Evolutionary conservation across 176 grass and related monocot species (phyloP).

Genomic region (Tuctoria greenei): DNA sequence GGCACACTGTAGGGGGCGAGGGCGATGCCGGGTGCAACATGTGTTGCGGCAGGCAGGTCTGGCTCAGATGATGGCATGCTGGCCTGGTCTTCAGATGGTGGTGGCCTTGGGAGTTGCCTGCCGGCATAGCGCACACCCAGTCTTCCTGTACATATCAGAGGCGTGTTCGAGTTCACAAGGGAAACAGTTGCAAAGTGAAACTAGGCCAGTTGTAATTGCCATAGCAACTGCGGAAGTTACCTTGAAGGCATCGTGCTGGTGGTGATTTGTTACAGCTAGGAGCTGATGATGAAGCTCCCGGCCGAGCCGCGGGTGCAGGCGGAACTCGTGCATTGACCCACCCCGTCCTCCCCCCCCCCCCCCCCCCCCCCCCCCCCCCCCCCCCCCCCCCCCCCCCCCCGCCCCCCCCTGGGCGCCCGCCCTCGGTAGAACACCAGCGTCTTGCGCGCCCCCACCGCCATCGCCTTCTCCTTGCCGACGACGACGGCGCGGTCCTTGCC

Average conservation of each 20-base stretch:
- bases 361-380: no score
- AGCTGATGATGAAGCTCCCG: background rate
- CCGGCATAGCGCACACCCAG: conserved; percentile 73
- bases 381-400: no score
- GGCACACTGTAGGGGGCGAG: conserved; percentile 16
- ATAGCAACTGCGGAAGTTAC: no score
- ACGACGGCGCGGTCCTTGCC: conserved; percentile 56
- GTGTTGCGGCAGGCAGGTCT: background rate
- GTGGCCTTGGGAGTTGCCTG: conserved; percentile 31
- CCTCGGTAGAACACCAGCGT: conserved; percentile 79
- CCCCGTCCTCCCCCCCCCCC: no score
- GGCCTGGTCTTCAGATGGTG: conserved; percentile 19
- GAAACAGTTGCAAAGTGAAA: background rate
- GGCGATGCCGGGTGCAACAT: background rate
- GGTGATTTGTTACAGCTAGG: no score
- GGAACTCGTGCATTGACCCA: conserved; percentile 87
- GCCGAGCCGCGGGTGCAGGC: conserved; percentile 10
- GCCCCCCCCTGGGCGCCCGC: conserved; percentile 53
- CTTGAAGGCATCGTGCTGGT: background rate
- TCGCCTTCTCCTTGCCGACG: no score
- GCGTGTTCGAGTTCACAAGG: background rate
- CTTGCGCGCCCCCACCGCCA: no score
- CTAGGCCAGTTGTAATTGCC: no score
- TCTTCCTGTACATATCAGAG: conserved; percentile 44
- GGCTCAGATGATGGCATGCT: background rate